A percentile compares a stretch with the other conserved stretches of the same genome.
Evolutionary conservation across 2,329 filamentous ascomycete species (phyloP).

Genomic region (Penicillium sp.): DNA sequence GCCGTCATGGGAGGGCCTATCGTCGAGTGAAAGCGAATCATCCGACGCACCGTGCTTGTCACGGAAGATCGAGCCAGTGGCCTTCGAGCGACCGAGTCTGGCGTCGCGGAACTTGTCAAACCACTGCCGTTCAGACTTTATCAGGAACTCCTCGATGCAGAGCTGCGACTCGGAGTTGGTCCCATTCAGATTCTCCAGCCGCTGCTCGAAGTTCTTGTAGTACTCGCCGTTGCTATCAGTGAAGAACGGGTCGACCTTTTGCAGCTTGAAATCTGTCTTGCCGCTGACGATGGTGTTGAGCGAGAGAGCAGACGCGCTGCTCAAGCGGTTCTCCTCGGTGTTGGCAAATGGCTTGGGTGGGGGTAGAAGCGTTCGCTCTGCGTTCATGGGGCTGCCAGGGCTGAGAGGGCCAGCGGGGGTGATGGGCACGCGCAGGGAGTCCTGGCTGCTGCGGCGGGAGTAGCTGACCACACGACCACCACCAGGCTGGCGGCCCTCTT

Average conservation of each 20-base stretch:
- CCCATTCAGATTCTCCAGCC: constrained; percentile 59
- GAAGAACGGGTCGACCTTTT: constrained; percentile 71
- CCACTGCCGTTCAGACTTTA: constrained; percentile 71
- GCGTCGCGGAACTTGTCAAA: constrained; percentile 63
- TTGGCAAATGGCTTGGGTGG: constrained; percentile 33
- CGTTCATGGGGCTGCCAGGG: constrained; percentile 33
- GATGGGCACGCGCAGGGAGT: constrained; percentile 23
- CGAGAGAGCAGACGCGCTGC: constrained; percentile 56
- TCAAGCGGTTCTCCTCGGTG: constrained; percentile 38
- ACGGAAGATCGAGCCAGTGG: constrained; percentile 40
- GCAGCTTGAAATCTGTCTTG: constrained; percentile 66
- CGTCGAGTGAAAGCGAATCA: constrained; percentile 49
- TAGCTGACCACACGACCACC: constrained; percentile 22
- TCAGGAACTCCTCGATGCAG: constrained; percentile 69
- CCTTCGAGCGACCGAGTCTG: constrained; percentile 58
- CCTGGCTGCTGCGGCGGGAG: constrained; percentile 31
- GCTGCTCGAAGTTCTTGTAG: constrained; percentile 62
- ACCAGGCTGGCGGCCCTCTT: constrained; percentile 23
- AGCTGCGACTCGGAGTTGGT: constrained; percentile 62
- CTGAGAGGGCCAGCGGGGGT: constrained; percentile 21
- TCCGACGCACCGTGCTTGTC: constrained; percentile 41
- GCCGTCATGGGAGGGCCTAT: constrained; percentile 36
- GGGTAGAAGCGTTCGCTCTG: constrained; percentile 39
- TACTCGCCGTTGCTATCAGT: constrained; percentile 68
- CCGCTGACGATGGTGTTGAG: constrained; percentile 63